A percentile compares a stretch with the other conserved stretches of the same genome.
phyloP scores from a whole-genome alignment of 148 eudicot genomes.

The Drosera capensis region DNA sequence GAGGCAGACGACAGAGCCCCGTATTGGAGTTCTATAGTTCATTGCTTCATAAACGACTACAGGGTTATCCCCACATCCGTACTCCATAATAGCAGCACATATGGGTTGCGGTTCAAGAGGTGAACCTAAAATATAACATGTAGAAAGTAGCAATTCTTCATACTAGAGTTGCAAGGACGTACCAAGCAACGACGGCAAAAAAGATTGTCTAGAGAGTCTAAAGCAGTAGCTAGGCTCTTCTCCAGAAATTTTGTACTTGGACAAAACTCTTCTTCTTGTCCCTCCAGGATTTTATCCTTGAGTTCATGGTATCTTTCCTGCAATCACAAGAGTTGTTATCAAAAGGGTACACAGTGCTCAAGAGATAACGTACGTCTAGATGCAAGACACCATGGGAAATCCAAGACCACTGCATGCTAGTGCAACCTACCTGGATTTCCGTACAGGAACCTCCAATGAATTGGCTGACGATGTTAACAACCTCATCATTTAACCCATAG shows the following conservation, averaged over 20 bases:
- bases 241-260: conserved; percentile 25
- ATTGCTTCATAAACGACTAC: too few species aligned
- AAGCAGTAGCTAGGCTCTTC: conserved; percentile 55
- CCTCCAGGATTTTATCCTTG: conserved; percentile 26
- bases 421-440: conserved; percentile 45
- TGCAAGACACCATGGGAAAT: too few species aligned
- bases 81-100: too few species aligned
- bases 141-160: too few species aligned
- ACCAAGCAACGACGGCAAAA: conserved; percentile 98
- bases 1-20: too few species aligned
- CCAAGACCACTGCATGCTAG: not conserved
- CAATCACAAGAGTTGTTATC: conserved; percentile 7
- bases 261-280: conserved; percentile 12
- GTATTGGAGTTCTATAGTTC: too few species aligned
- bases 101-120: too few species aligned
- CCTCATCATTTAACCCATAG: conserved; percentile 48
- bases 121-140: too few species aligned
- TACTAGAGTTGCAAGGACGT: too few species aligned
- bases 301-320: conserved; percentile 64
- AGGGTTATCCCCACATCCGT: too few species aligned
- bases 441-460: conserved; percentile 48
- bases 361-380: too few species aligned
- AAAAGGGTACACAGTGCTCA: conserved; percentile 1
- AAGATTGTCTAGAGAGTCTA: conserved; percentile 81
- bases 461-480: conserved; percentile 38